Conservation (phyloP, 306 rosid genomes). For the Malus domestica region DNA sequence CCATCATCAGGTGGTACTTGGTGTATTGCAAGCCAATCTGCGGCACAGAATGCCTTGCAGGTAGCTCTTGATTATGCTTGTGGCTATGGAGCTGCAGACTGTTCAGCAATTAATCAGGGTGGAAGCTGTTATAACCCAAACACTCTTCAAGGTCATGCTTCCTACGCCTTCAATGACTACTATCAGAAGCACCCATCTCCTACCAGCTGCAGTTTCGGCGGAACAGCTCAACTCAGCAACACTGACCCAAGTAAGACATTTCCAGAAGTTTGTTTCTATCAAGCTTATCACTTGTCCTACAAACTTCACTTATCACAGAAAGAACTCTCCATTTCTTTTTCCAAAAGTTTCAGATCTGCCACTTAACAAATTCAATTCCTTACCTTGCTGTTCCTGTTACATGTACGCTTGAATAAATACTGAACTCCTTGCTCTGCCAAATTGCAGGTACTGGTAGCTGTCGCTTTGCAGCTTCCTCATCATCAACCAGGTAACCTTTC, state of each 20-base stretch:
- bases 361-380: background rate
- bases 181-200: constrained; percentile 79
- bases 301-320: background rate
- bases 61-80: constrained; percentile 93
- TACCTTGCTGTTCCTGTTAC: background rate
- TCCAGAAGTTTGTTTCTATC: background rate
- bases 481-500: constrained; percentile 49
- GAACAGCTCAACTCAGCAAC: constrained; percentile 55
- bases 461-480: constrained; percentile 42
- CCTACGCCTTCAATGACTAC: constrained; percentile 81
- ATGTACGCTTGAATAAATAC: background rate
- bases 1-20: constrained; percentile 55
- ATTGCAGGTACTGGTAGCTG: constrained; percentile 66
- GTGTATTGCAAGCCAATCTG: constrained; percentile 67
- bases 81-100: constrained; percentile 83
- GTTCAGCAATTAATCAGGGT: constrained; percentile 62
- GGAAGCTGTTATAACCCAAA: constrained; percentile 71
- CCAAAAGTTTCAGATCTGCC: background rate
- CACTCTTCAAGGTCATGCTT: constrained; percentile 69
- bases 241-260: constrained; percentile 81
- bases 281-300: background rate
- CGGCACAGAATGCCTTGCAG: constrained; percentile 70
- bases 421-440: constrained; percentile 6
- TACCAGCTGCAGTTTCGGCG: constrained; percentile 80
- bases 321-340: background rate